Evolutionary conservation across 2,329 filamentous ascomycete genomes (phyloP), one percentile per base, ranked within the genome.

Genomic region (Dactylellina sp.): DNA sequence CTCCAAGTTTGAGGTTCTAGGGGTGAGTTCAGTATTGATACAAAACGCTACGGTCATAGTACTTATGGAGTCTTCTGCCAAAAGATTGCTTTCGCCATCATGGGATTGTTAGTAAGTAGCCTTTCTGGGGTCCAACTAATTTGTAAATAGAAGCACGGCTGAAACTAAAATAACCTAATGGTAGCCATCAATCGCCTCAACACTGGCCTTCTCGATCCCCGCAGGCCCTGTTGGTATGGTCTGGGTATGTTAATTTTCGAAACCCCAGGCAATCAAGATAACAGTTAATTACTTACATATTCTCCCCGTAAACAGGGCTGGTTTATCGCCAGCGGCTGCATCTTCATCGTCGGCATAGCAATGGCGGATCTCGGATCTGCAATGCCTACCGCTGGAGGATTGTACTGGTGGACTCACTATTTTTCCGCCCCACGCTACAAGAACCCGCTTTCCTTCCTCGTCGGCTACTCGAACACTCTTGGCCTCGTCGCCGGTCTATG

Each of bases 371-470:
- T 81, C 11, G 79, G 78, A 7, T 78, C 62, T 35, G 80, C 80
- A 1, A 61, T 47, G 47, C 52, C 42, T n/a, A 59, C 46, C 42
- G 64, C 37, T 25, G 86, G 87, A 7, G 86, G 86, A 0, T 80
- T 88, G 1, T 88, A 88, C 78, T 88, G 82, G 80, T 84, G 85
- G 85, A 87, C 86, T 6, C 86, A 88, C 76, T 86, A 86, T 79
- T 88, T 87, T 78, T 83, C 85, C 9, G 84, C 83, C 1, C 84
- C 84, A 1, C 84, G 83, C 42, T 85, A 82, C 71, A 83, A 85
- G 74, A 87, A 87, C 77, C 84, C 85, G 2, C 79, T 88, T n/a
- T 5, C 70, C 14, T 74, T 74, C 44, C 49, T 74, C n/a, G 70
- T 74, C 42, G 70, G 70, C 24, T 74, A 74, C 32, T 74, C 70